Evolutionary conservation across 2,329 filamentous ascomycete genomes (phyloP), one percentile per base, ranked within the genome.

Genomic region (Aspergillus niger): DNA sequence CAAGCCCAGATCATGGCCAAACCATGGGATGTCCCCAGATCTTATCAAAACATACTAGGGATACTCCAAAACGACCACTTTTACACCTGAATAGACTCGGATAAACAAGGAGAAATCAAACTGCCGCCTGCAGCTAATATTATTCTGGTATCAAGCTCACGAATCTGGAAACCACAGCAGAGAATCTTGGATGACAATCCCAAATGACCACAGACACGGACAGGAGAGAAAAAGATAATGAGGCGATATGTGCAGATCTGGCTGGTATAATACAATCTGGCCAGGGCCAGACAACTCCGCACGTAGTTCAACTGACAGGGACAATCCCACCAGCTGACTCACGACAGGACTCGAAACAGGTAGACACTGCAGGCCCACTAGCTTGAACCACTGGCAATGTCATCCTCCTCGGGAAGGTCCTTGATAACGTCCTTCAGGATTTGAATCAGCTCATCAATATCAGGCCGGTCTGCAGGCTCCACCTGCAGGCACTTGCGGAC

Each of bases 401-500:
- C 70, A 49, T 76, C 85, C 70, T 90, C 88, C 58, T 89, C 86
- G 0, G 89, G 88, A 65, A 92, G 74, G 58, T 83, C 80, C 36
- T 84, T 82, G 69, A 96, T 85, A 20, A 91, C 89, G 15, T 81
- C 80, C 75, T 93, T 86, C n/a, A 96, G 88, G 74, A 95, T 84
- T 48, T 80, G 78, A 67, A 96, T 95, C 75, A 97, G 79, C 77
- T 95, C 89, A 69, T 92, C 87, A 61, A 97, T 89, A 76, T 96
- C 91, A 15, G 95, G 95, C 65, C 95, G 82, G 74, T 98, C 94
- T 3, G 84, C 85, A 0, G 94, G 90, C 80, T 99, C 95, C 28
- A 98, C 91, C 68, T 82, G 86, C 72, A 99, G 80, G 77, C 95
- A 99, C 72, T 85, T 89, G 73, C 92, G 84, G 57, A 99, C 94